Percentiles rank a stretch among this genome's conserved stretches.
phyloP scores from a whole-genome alignment of 345 rosid genomes.

The Gossypium raimondii region DNA sequence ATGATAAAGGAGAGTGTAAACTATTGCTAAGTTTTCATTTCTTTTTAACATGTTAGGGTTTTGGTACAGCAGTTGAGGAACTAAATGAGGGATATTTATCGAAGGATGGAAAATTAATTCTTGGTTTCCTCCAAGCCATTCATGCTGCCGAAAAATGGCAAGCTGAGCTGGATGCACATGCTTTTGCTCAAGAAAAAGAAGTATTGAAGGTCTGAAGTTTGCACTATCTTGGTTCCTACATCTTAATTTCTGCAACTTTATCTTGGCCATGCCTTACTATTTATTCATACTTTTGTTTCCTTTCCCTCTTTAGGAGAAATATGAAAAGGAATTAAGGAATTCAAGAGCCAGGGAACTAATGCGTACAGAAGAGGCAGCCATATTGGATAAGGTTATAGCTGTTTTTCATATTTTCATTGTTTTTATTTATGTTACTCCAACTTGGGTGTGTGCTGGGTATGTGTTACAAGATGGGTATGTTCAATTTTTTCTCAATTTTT shows the following conservation, averaged over 20 bases:
- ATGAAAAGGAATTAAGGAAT: constrained; percentile 85
- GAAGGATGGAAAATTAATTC: constrained; percentile 69
- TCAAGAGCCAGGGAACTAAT: constrained; percentile 88
- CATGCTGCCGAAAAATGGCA: constrained; percentile 89
- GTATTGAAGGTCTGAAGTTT: constrained; percentile 58
- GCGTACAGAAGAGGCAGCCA: constrained; percentile 93
- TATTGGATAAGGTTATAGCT: constrained; percentile 74
- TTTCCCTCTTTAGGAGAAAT: constrained; percentile 59
- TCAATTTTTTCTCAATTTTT: too few species aligned
- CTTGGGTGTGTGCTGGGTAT: background rate
- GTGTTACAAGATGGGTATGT: background rate
- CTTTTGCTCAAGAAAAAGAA: constrained; percentile 66
- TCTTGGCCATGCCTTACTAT: background rate
- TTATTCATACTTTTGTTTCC: background rate
- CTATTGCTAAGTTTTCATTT: constrained; percentile 13
- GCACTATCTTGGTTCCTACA: constrained; percentile 1
- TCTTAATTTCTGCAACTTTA: constrained; percentile 6
- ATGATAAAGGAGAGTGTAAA: constrained; percentile 8
- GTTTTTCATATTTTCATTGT: constrained; percentile 15
- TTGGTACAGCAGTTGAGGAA: constrained; percentile 47
- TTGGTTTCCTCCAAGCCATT: constrained; percentile 82
- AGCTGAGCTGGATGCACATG: constrained; percentile 77
- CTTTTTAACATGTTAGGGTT: constrained; percentile 42
- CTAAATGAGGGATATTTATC: constrained; percentile 45
- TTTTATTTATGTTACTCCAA: background rate